Evolutionary conservation across 2,329 filamentous ascomycete genomes (phyloP), one percentile per base, ranked within the genome.

Genomic region (Tolypocladium tundrense): DNA sequence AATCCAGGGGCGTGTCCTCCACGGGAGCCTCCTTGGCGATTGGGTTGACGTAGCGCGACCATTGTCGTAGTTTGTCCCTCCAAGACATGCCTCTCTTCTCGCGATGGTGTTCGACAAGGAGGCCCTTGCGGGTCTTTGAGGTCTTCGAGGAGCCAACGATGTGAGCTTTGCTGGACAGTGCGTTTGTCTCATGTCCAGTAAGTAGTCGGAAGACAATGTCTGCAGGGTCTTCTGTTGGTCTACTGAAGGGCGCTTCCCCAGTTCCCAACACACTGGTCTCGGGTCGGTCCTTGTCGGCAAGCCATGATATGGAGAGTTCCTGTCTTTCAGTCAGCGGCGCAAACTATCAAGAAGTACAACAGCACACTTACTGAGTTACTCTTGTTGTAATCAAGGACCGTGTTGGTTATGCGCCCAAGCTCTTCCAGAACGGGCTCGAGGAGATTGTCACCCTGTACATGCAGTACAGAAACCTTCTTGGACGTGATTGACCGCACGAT

Each of bases 171-270:
- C 52, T 55, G 11, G 61, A 41, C 24, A 58, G 50, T 3, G 42
- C 7, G 1, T 45, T 54, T 1, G 54, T 39, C 21, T 60, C 57
- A n/a, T 53, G 61, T 14, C 70, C 71, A 40, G 73, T 65, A 3
- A 83, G 64, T 4, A 82, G 70, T 37, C 80, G 76, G 53, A 73
- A 66, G 19, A 79, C 77, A 16, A 76, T 67, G 48, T 82, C 77
- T 40, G 69, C 69, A 1, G 69, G 64, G 56, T 74, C 69, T 63
- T 82, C 77, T 7, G 72, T 65, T 16, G 59, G 56, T 33, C 63
- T 60, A 10, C 35, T 35, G 14, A 60, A 40, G n/a, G 24, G 7
- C n/a, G 48, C 14, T 14, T 51, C 54, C 31, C 11, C 41, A 9
- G n/a, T 6, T 16, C 6, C 19, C 27, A 16, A 31, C 3, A 21